Conservation (phyloP, 345 rosid genomes). For the Linum trigynum region DNA sequence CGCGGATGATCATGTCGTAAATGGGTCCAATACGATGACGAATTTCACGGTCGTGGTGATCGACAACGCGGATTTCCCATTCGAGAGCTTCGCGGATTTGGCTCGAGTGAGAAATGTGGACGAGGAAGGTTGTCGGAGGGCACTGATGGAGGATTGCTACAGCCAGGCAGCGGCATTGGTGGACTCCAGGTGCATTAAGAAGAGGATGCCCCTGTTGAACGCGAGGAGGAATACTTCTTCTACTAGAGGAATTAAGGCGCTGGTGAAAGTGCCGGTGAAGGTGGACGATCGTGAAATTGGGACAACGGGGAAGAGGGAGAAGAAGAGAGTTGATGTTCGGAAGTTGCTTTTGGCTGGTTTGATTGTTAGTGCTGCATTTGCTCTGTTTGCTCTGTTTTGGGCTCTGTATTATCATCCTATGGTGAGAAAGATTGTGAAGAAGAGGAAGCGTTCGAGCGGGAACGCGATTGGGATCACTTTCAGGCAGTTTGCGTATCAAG, state of each 20-base stretch:
- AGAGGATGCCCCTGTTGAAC: conserved; percentile 22
- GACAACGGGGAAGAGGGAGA: not conserved
- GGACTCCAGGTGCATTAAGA: conserved; percentile 15
- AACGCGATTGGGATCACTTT: conserved; percentile 19
- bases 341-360: conserved; percentile 9
- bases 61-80: conserved; percentile 21
- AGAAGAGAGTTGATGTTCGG: not conserved
- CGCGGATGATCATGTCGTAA: not conserved
- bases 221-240: conserved; percentile 16
- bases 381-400: conserved; percentile 14
- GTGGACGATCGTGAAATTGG: not conserved
- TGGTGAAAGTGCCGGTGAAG: conserved; percentile 27
- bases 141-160: conserved; percentile 25
- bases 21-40: not conserved
- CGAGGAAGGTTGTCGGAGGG: conserved; percentile 21
- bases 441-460: not conserved
- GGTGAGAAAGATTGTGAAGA: conserved; percentile 3
- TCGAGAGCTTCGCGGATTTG: conserved; percentile 17
- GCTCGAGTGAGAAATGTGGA: conserved; percentile 14
- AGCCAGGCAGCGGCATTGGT: conserved; percentile 19
- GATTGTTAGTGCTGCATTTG: conserved; percentile 14
- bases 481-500: conserved; percentile 20
- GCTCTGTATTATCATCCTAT: conserved; percentile 21
- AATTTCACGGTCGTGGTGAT: conserved; percentile 18
- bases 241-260: conserved; percentile 18